A percentile compares a stretch with the other conserved stretches of the same genome.
phyloP scores from a whole-genome alignment of 2,329 filamentous ascomycete genomes.

The Xylariales sp. region DNA sequence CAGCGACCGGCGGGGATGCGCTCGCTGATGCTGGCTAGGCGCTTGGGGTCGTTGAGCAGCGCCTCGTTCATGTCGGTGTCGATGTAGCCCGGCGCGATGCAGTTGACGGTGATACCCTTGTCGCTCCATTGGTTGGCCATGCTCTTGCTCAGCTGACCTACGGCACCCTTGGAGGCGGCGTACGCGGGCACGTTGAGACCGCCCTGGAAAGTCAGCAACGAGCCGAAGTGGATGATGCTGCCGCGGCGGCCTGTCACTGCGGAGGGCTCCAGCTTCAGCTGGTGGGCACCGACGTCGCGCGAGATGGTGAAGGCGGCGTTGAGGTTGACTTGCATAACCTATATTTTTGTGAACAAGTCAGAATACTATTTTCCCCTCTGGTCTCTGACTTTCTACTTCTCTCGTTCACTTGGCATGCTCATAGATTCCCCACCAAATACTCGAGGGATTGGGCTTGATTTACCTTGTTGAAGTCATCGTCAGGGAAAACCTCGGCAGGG shows the following conservation, averaged over 20 bases:
- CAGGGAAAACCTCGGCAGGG: conserved; percentile 5
- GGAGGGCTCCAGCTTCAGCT: conserved; percentile 55
- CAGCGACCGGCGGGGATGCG: conserved; percentile 81
- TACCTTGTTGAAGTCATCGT: conserved; percentile 7
- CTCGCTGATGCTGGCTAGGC: conserved; percentile 69
- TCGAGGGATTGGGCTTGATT: no score
- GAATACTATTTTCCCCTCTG: conserved; percentile 30
- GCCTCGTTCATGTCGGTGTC: conserved; percentile 92
- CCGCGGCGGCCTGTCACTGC: conserved; percentile 54
- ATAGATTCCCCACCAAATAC: no score
- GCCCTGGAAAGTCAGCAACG: conserved; percentile 77
- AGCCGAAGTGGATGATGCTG: conserved; percentile 73
- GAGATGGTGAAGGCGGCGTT: conserved; percentile 69
- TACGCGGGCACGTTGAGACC: conserved; percentile 86
- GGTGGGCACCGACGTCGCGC: conserved; percentile 74
- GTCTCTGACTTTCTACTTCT: background rate
- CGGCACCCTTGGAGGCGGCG: conserved; percentile 78
- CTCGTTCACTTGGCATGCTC: no score
- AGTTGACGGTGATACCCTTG: conserved; percentile 74
- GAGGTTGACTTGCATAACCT: conserved; percentile 73
- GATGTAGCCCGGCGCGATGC: conserved; percentile 85
- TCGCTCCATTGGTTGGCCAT: conserved; percentile 81
- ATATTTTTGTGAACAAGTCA: conserved; percentile 29
- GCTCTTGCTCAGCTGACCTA: conserved; percentile 80
- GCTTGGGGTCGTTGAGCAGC: conserved; percentile 65